Base-by-base conservation (phyloP, 2,329 filamentous ascomycete genomes). In the Incumbomyces delicatus region DNA sequence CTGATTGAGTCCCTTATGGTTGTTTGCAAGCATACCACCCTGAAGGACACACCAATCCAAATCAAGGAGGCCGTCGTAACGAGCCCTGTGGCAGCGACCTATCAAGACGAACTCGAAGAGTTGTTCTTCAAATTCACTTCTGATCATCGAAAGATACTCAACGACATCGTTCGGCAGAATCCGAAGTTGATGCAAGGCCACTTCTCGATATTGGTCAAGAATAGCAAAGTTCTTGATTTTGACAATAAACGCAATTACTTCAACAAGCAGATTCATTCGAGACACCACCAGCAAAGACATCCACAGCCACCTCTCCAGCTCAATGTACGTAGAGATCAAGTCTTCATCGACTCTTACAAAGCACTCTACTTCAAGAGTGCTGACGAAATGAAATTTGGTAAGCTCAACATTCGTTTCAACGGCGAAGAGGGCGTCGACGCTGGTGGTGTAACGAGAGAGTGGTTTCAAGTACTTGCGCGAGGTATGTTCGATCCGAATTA, bases 211-310 rank as follows among this genome's bases (percentile, higher is more conserved):
- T 71, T 98, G 40, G 92, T 96, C 53, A 95, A 95, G 73, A 98
- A 98, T 61, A 94, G 92, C 20, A 98, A 96, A 74, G 94, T 98
- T 2, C 74, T 98, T 11, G 92, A 98, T 62, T 98, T 98, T 60
- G 92, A 98, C 70, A 98, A 98, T 72, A 98, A 98, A 73, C 88
- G 92, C 59, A 96, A 94, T 68, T 98, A 94, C 75, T 98, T 98
- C 74, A 95, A 81, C 63, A 85, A 92, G 51, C 89, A 87, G 60
- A 82, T 98, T 10, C 92, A 98, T 65, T 78, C 78, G 38, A 79
- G 85, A 42, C 76, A 76, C 44, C 77, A 78, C 45, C 81, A 87
- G 58, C 76, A 75, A 50, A 81, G 88, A 36, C 80, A 85, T 44
- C 75, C 83, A 6, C 80, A 86, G 56, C 79, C 80, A 39, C 84